Conservation (phyloP, 2,329 filamentous ascomycete species). For the Pseudogymnoascus destructans region DNA sequence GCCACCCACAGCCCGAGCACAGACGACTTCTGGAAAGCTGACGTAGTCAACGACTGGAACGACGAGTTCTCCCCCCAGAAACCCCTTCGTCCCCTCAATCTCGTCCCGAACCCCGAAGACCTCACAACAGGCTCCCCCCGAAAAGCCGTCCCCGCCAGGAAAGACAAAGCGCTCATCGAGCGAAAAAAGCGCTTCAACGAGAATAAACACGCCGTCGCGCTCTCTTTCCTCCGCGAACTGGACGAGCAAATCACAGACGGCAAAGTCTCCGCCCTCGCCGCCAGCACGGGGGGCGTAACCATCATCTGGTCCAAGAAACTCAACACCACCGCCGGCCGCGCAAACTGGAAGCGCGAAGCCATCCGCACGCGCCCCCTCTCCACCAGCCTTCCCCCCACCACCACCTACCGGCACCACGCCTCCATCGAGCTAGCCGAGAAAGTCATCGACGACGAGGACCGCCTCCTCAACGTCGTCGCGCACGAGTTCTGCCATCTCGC, state of each 20-base stretch:
- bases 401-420: slow-evolving; percentile 42
- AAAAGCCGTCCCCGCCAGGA: slow-evolving; percentile 24
- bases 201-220: slow-evolving; percentile 49
- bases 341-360: slow-evolving; percentile 55
- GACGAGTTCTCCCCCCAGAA: slow-evolving; percentile 45
- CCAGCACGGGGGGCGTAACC: slow-evolving; percentile 54
- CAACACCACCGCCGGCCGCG: slow-evolving; percentile 64
- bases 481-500: slow-evolving; percentile 94
- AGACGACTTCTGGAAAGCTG: slow-evolving; percentile 48
- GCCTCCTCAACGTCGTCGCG: slow-evolving; percentile 79
- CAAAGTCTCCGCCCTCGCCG: slow-evolving; percentile 43
- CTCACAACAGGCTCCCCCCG: slow-evolving; percentile 16
- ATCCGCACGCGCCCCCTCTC: slow-evolving; percentile 26
- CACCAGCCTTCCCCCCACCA: background rate
- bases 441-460: slow-evolving; percentile 64
- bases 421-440: slow-evolving; percentile 82
- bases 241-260: slow-evolving; percentile 51
- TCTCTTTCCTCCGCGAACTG: slow-evolving; percentile 53
- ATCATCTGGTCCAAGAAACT: slow-evolving; percentile 67
- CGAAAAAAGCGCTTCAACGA: slow-evolving; percentile 49
- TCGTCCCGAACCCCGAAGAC: background rate
- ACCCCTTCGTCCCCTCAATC: slow-evolving; percentile 15
- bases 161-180: slow-evolving; percentile 27
- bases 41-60: slow-evolving; percentile 49
- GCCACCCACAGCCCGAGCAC: slow-evolving; percentile 40